Evolutionary conservation across 352 stramenopile genomes (phyloP).

Genomic region (Pythium phragmitis): DNA sequence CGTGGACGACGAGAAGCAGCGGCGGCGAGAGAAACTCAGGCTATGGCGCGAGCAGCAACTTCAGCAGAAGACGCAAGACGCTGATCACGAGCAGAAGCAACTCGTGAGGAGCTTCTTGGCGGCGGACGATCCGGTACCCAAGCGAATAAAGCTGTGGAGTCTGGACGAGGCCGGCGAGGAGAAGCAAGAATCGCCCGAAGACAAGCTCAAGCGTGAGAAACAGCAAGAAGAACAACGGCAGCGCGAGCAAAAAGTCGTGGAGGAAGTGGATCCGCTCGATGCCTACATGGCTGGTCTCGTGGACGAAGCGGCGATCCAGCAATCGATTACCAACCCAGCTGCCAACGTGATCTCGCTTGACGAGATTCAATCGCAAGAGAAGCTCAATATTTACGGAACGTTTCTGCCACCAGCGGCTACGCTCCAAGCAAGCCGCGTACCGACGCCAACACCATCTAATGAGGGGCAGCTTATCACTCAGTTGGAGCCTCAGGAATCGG

Average conservation of each 20-base stretch:
- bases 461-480: background rate
- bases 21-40: conserved; percentile 47
- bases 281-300: conserved; percentile 86
- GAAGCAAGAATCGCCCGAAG: conserved; percentile 56
- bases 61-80: conserved; percentile 43
- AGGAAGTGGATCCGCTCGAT: conserved; percentile 82
- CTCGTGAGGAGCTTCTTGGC: conserved; percentile 47
- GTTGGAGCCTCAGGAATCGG: conserved; percentile 37
- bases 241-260: conserved; percentile 66
- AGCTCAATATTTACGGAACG: conserved; percentile 86
- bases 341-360: conserved; percentile 85
- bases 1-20: conserved; percentile 42
- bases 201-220: conserved; percentile 48
- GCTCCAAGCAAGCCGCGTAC: background rate
- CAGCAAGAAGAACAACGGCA: conserved; percentile 48
- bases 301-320: conserved; percentile 73
- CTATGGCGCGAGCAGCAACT: conserved; percentile 60
- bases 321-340: conserved; percentile 62
- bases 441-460: background rate
- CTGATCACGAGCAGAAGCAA: conserved; percentile 36
- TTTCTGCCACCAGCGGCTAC: conserved; percentile 57
- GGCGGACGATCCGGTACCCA: conserved; percentile 67
- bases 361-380: conserved; percentile 71
- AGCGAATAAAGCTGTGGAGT: conserved; percentile 60
- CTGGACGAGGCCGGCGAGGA: conserved; percentile 58